phyloP scores from a whole-genome alignment of 768 basidiomycete species.

The Pulveroboletus sp. region DNA sequence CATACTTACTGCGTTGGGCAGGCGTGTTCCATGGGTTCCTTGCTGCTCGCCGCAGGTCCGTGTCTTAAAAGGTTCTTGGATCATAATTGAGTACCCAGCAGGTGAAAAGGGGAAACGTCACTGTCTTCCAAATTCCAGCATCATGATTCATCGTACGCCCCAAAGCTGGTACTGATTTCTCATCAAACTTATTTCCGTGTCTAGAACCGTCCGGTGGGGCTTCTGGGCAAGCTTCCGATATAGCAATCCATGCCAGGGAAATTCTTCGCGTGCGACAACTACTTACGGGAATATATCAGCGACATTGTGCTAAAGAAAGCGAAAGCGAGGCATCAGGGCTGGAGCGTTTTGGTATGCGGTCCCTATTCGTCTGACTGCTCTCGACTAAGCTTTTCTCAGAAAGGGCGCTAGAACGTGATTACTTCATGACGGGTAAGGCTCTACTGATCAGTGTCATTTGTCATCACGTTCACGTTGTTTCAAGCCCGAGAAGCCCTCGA shows the following conservation, averaged over 20 bases:
- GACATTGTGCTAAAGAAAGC: constrained; percentile 69
- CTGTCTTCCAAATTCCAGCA: constrained; percentile 88
- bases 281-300: constrained; percentile 86
- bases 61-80: constrained; percentile 11
- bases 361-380: constrained; percentile 19
- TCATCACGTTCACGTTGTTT: constrained; percentile 24
- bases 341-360: constrained; percentile 75
- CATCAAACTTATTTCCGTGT: constrained; percentile 9
- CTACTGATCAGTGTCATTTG: constrained; percentile 7
- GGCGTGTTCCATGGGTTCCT: constrained; percentile 94
- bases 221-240: constrained; percentile 93
- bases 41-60: constrained; percentile 80
- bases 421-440: constrained; percentile 83
- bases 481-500: constrained; percentile 82
- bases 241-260: constrained; percentile 96
- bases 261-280: constrained; percentile 85
- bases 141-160: constrained; percentile 95
- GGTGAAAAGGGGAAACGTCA: constrained; percentile 89
- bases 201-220: constrained; percentile 96
- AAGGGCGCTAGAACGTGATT: constrained; percentile 88
- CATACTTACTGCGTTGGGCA: constrained; percentile 96
- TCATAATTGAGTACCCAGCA: constrained; percentile 21
- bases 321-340: constrained; percentile 66
- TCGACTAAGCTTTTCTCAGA: constrained; percentile 44
- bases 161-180: not conserved